These are phyloP conservation scores for Adansonia rubrostipa DNA, from an alignment of 441 rosid species.

Conservation along the genomic window DNA sequence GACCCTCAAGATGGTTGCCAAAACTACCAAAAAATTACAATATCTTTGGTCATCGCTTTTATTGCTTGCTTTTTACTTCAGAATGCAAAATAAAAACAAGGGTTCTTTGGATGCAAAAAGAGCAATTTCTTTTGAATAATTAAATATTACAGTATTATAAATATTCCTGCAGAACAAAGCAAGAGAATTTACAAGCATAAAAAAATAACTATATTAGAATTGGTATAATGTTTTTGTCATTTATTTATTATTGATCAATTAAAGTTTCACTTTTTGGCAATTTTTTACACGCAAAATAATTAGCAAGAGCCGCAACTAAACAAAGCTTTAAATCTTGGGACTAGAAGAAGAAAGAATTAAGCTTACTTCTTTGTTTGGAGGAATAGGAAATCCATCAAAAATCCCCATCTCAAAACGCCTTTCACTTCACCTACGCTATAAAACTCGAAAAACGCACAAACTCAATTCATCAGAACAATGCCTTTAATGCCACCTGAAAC, in stretches of 20 bases:
- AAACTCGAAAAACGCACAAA: conserved; percentile 26
- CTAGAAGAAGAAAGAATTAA: conserved; percentile 19
- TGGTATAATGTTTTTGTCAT: neutral
- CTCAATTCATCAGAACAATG: conserved; percentile 44
- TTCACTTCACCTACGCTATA: conserved; percentile 32
- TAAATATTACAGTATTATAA: neutral
- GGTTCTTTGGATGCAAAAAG: neutral
- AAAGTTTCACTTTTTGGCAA: neutral
- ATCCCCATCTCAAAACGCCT: conserved; percentile 58
- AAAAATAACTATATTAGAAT: conserved; percentile 7
- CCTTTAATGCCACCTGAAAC: conserved; percentile 36
- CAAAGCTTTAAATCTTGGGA: neutral
- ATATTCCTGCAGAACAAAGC: neutral
- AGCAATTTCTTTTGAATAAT: neutral
- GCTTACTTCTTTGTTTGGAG: conserved; percentile 83
- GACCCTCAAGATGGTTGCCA: conserved; percentile 2
- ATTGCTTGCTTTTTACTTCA: neutral
- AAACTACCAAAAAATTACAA: neutral
- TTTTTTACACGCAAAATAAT: neutral
- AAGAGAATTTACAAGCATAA: neutral
- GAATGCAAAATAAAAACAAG: neutral
- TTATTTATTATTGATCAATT: neutral
- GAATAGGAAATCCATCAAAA: conserved; percentile 91
- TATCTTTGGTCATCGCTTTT: neutral
- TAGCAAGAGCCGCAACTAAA: neutral